phyloP scores from a whole-genome alignment of 805 yeast species.

The Starmerella bacillaris region DNA sequence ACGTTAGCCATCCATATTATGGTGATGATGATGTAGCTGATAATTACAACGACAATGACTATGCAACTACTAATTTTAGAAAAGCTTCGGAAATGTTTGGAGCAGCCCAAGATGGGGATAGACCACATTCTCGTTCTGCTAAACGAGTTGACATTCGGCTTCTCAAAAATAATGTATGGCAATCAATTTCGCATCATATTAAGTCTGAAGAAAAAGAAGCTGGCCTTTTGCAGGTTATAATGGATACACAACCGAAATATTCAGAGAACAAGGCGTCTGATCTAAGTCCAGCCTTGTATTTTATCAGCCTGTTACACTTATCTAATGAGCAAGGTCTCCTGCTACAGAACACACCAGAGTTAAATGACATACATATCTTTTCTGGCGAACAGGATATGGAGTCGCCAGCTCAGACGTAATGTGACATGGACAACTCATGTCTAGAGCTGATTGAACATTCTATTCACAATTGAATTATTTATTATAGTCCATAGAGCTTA shows the following conservation, averaged over 20 bases:
- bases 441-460: too few species aligned
- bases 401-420: too few species aligned
- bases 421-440: too few species aligned
- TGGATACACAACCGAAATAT: constrained; percentile 35
- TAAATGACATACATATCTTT: constrained; percentile 18
- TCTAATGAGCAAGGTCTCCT: constrained; percentile 70
- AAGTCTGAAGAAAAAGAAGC: not conserved
- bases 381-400: too few species aligned
- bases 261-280: constrained; percentile 41
- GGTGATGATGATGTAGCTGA: too few species aligned
- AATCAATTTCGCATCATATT: constrained; percentile 31
- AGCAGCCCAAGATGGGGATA: too few species aligned
- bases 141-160: constrained; percentile 60
- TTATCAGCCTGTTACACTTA: constrained; percentile 63
- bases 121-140: constrained; percentile 51
- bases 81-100: too few species aligned
- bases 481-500: too few species aligned
- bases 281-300: constrained; percentile 68
- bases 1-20: too few species aligned
- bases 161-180: constrained; percentile 64
- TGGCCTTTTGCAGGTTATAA: constrained; percentile 32
- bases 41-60: too few species aligned
- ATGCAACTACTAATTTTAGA: too few species aligned
- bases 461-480: too few species aligned
- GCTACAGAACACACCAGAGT: constrained; percentile 32